Evolutionary conservation across 805 yeast species (phyloP).

Genomic region (Wickerhamiella azyma): DNA sequence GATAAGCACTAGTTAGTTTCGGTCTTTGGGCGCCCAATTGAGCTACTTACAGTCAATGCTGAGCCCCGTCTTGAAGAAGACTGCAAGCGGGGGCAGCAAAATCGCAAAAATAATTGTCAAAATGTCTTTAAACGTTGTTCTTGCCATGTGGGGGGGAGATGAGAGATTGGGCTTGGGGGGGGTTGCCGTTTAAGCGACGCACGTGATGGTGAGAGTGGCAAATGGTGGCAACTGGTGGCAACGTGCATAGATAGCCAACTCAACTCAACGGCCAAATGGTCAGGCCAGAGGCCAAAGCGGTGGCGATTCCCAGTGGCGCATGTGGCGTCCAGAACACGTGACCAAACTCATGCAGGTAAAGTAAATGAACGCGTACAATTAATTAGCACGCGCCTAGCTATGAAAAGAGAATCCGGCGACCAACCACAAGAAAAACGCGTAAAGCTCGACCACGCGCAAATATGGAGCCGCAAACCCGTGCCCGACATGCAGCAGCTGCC

Average conservation of each 20-base stretch:
- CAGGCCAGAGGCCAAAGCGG: no score
- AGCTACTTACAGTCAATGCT: constrained; percentile 40
- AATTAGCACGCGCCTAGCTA: not conserved
- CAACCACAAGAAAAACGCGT: not conserved
- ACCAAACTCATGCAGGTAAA: not conserved
- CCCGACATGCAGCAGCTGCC: not conserved
- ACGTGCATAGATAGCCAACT: no score
- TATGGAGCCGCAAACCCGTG: not conserved
- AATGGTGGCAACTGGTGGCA: no score
- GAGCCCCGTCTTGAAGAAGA: constrained; percentile 55
- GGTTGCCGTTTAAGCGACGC: not conserved
- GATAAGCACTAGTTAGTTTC: constrained; percentile 29
- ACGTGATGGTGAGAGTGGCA: no score
- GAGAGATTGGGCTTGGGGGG: not conserved
- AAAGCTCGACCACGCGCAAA: not conserved
- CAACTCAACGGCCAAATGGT: no score
- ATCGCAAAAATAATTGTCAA: constrained; percentile 55
- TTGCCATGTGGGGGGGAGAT: not conserved
- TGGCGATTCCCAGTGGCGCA: no score
- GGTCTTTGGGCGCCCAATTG: not conserved
- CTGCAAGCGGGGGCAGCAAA: constrained; percentile 69
- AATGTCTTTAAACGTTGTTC: constrained; percentile 37
- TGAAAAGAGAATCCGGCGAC: not conserved
- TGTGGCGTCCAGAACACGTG: no score
- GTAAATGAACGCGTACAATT: not conserved